Percentiles rank a stretch among this genome's conserved stretches.
Conservation (phyloP, 768 basidiomycete species). For the Amanita brunnescens region DNA sequence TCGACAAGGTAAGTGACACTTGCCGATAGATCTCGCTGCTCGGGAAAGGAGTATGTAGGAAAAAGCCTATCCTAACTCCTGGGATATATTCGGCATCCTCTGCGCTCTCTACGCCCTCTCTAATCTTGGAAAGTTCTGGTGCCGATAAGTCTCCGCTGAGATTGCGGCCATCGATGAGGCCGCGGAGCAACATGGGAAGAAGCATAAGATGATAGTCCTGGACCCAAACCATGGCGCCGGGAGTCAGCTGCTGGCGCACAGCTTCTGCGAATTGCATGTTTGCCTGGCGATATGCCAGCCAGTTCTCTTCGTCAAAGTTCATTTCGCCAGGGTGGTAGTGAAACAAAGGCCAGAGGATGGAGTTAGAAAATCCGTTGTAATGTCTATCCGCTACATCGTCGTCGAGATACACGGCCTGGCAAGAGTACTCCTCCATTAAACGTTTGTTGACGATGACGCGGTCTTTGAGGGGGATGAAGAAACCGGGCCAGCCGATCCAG, state of each 20-base stretch:
- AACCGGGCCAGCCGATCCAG: conserved; percentile 95
- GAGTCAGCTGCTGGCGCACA: conserved; percentile 67
- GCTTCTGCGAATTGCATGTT: conserved; percentile 92
- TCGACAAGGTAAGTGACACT: conserved; percentile 16
- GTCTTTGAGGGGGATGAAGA: conserved; percentile 90
- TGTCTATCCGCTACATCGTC: conserved; percentile 98
- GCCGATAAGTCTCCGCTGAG: conserved; percentile 47
- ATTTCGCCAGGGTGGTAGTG: conserved; percentile 99
- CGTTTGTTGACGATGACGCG: conserved; percentile 86
- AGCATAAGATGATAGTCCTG: conserved; percentile 99
- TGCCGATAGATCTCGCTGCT: conserved; percentile 96
- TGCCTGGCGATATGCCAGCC: conserved; percentile 95
- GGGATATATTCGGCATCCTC: conserved; percentile 32
- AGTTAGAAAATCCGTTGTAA: conserved; percentile 98
- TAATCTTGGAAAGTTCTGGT: conserved; percentile 58
- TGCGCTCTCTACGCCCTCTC: conserved; percentile 59
- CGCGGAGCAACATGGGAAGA: conserved; percentile 89
- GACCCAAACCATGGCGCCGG: conserved; percentile 97
- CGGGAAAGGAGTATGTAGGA: conserved; percentile 97
- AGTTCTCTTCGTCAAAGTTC: conserved; percentile 99
- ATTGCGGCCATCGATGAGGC: conserved; percentile 68
- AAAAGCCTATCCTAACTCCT: conserved; percentile 94
- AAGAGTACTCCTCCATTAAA: conserved; percentile 90
- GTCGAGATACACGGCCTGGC: conserved; percentile 95
- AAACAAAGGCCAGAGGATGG: conserved; percentile 98